Base-by-base conservation (phyloP, 108 stramenopile species). In the Schizochytrium sp. region DNA sequence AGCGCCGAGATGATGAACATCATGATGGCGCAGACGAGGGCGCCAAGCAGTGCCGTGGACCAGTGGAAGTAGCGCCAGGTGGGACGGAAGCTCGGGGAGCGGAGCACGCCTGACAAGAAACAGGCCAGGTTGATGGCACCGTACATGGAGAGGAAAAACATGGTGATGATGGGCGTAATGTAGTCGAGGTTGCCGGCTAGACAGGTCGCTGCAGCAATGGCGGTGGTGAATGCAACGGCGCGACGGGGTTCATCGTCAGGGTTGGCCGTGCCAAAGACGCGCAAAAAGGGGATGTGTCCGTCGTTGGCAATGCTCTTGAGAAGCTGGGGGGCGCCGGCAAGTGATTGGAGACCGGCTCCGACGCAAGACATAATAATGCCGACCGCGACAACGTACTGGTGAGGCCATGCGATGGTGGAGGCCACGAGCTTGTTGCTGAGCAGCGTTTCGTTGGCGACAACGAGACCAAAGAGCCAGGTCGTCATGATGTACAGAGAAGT, bases 121-220 rank as follows among this genome's bases (percentile, higher is more conserved):
- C 95, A 95, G 87, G 91, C 90, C 25, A 94, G 87, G 92, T 96
- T 96, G 14, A 96, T 88, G 41, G 94, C 93, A 5, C 92, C 93
- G 87, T 96, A 96, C 95, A 95, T 95, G 34, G 93, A 69, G 53
- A 96, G 89, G 92, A 95, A 96, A 72, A 95, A 95, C 87, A 95
- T 92, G 72, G 96, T 96, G 58, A 94, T 91, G 60, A 94, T 91
- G 25, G 96, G 95, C n/a, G 95, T 94, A 71, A 96, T 95, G 87
- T 91, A 92, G 92, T 96, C 95, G 53, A 96, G 87, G 90, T 95
- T 96, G 8, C 96, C 96, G 2, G 94, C 93, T 5, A 96, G 91
- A 8, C 92, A 92, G 18, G 91, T 89, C 69, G 90, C 53, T 6
- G 92, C 88, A 5, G 91, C 90, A 19, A 92, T 55, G 4, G 89